A percentile compares a stretch with the other conserved stretches of the same genome.
phyloP scores from a whole-genome alignment of 768 basidiomycete species.

The Tylopilus subfusipes region DNA sequence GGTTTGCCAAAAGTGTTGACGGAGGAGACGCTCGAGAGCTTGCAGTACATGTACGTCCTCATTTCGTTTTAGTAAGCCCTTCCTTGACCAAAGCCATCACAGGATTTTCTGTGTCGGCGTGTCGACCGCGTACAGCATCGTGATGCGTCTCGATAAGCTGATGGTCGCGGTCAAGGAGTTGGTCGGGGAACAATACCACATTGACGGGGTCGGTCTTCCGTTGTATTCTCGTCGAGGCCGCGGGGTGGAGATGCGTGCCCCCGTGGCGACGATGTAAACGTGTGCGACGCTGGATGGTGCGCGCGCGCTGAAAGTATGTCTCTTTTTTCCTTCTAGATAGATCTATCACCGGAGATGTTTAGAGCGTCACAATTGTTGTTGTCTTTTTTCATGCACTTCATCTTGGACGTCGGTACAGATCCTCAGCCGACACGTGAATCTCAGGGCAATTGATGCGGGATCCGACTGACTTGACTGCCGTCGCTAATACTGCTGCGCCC shows the following conservation, averaged over 20 bases:
- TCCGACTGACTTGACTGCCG: too few relatives aligned
- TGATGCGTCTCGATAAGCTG: constrained; percentile 68
- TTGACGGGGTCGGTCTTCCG: constrained; percentile 55
- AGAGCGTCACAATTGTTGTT: not conserved
- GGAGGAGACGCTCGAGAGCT: constrained; percentile 66
- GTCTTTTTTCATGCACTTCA: not conserved
- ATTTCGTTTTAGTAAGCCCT: too few relatives aligned
- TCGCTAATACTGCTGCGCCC: too few relatives aligned
- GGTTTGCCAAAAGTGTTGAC: constrained; percentile 70
- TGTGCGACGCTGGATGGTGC: not conserved
- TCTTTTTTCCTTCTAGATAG: too few relatives aligned
- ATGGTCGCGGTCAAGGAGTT: constrained; percentile 83
- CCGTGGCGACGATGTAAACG: not conserved
- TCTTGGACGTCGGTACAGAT: too few relatives aligned
- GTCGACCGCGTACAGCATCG: constrained; percentile 62
- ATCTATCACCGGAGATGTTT: not conserved
- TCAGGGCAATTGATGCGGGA: too few relatives aligned
- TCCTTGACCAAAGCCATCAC: not conserved
- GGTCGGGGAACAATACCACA: constrained; percentile 84
- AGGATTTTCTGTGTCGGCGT: constrained; percentile 74
- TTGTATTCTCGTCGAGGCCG: constrained; percentile 18
- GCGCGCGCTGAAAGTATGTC: too few relatives aligned
- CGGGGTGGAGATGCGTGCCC: constrained; percentile 30
- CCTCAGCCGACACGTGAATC: too few relatives aligned
- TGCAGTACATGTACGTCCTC: constrained; percentile 69